These are phyloP conservation scores for Digitaria exilis DNA, from an alignment of 202 grass and related monocot genomes.

Conservation along the genomic window DNA sequence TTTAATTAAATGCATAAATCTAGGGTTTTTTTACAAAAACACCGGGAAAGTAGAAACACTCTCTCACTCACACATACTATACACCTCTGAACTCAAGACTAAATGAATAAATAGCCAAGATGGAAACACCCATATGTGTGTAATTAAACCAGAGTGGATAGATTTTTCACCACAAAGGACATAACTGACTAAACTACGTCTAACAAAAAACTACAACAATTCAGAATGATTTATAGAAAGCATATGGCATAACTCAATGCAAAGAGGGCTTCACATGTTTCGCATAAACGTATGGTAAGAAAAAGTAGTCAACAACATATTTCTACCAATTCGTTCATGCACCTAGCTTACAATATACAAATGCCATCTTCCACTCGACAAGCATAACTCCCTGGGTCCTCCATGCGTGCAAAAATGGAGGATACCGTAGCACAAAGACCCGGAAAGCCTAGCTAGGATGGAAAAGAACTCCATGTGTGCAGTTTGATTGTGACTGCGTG, in stretches of 20 bases:
- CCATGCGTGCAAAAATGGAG: neutral
- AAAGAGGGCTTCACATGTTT: neutral
- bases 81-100: too few relatives aligned
- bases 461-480: neutral
- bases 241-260: neutral
- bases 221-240: neutral
- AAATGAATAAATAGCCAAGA: too few relatives aligned
- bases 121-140: too few relatives aligned
- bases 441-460: neutral
- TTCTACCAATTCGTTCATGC: neutral
- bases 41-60: too few relatives aligned
- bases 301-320: neutral
- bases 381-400: neutral
- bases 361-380: constrained; percentile 5
- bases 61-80: too few relatives aligned
- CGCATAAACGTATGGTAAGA: neutral
- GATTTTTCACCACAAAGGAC: too few relatives aligned
- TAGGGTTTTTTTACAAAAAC: too few relatives aligned
- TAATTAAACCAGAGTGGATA: too few relatives aligned
- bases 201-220: neutral
- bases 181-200: too few relatives aligned
- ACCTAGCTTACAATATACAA: neutral
- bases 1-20: too few relatives aligned
- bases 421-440: neutral
- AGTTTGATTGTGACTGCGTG: neutral